Base-by-base conservation (phyloP, 331 rosid species). In the Arachis monticola region DNA sequence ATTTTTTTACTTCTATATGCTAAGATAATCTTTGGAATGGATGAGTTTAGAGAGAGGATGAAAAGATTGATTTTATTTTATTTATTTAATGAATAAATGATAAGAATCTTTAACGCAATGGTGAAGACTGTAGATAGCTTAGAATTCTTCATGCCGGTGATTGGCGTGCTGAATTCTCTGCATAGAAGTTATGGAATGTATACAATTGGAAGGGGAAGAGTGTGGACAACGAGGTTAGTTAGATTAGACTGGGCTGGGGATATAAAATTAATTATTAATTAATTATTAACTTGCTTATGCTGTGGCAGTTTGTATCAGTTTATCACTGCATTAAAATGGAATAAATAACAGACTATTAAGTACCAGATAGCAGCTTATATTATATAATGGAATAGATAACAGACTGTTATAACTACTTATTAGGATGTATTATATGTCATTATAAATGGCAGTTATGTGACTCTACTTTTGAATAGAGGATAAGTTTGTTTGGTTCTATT, bases 241-340 rank as follows among this genome's bases (percentile, higher is more conserved):
- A 51, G 60, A 42, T 47, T 59, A 65, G 53, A 72, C 56, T 47
- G 40, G 53, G 10, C 45, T 52, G 27, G 58, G 58, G 8, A 64
- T 64, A 48, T 57, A 14, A 27, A 27, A 27, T 27, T 27, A 27
- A 27, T 27, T 27, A 27, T 27, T 27, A 27, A 35, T 35, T 46
- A 27, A 35, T 74, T 14, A 5, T n/a, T 44, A 8, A 35, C 42
- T n/a, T 17, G 70, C 48, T 56, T 64, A 8, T 62, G 5, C 64
- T 64, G 64, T 58, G 50, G 66, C 46, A 4, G 46, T 56, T 68
- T 14, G 69, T 58, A 60, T 58, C 66, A 64, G 70, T 53, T 41
- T 56, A 10, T 17, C 38, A 4, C 31, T 63, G 40, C 4, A 51
- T 51, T 51, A 51, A 51, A 70, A 48, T 48, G 22, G 64, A 63